These are phyloP conservation scores for Cadophora malorum DNA, from an alignment of 2,329 filamentous ascomycete species.

Conservation along the genomic window DNA sequence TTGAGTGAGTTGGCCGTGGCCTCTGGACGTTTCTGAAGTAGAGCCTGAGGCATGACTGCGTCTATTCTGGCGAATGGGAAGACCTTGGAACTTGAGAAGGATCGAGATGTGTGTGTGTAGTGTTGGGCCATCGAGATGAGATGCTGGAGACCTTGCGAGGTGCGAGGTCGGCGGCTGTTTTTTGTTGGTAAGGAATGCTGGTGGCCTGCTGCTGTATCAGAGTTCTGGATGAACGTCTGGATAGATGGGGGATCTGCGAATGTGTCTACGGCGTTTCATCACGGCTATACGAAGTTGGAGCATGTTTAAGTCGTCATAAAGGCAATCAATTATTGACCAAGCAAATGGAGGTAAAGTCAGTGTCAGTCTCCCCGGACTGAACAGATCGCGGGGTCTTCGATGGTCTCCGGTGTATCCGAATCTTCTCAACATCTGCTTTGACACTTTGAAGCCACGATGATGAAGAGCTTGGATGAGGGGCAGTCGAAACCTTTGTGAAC, in stretches of 20 bases:
- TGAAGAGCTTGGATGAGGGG: not conserved
- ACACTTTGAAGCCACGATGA: not conserved
- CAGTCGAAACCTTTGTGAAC: conserved; percentile 23
- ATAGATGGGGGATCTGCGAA: conserved; percentile 14
- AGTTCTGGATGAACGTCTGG: conserved; percentile 7
- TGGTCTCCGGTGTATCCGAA: conserved; percentile 22
- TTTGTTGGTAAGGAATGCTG: not conserved
- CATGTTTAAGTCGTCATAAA: conserved; percentile 18
- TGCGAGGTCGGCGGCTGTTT: conserved; percentile 5
- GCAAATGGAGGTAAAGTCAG: not conserved
- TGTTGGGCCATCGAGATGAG: not conserved
- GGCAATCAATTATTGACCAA: conserved; percentile 15
- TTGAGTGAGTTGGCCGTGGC: conserved; percentile 10
- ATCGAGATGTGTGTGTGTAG: not conserved
- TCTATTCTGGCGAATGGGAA: conserved; percentile 10
- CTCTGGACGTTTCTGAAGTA: conserved; percentile 27
- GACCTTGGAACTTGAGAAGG: not conserved
- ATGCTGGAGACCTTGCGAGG: not conserved
- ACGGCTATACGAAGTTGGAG: conserved; percentile 12
- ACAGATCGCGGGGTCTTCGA: conserved; percentile 27
- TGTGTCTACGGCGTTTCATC: conserved; percentile 14
- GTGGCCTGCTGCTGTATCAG: not conserved
- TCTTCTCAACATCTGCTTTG: not conserved
- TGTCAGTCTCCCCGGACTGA: not conserved
- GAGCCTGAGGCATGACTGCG: conserved; percentile 22